Evolutionary conservation across 108 stramenopile genomes (phyloP).

Genomic region (Craspedostauros australis): DNA sequence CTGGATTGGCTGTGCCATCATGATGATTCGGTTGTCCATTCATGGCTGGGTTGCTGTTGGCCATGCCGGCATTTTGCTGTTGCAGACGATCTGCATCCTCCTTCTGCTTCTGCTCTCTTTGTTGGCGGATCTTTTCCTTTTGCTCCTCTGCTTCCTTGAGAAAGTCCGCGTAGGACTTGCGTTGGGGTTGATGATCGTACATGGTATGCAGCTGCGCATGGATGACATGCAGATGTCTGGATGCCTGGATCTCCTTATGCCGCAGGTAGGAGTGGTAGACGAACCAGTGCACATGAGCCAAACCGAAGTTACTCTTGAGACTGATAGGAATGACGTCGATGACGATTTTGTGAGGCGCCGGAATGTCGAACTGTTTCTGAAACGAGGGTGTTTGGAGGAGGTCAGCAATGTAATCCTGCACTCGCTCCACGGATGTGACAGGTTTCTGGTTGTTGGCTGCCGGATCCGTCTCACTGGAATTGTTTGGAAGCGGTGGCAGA

Average conservation of each 20-base stretch:
- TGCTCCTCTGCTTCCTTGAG: not conserved
- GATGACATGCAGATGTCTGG: conserved; percentile 16
- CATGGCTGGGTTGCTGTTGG: too few species aligned
- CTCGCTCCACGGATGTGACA: too few species aligned
- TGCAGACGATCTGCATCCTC: not conserved
- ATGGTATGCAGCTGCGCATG: not conserved
- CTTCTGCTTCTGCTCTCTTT: not conserved
- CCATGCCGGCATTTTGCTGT: not conserved
- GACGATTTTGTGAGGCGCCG: not conserved
- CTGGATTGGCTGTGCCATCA: too few species aligned
- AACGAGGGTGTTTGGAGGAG: not conserved
- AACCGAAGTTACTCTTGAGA: conserved; percentile 42
- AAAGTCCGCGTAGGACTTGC: conserved; percentile 4
- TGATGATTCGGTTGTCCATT: too few species aligned
- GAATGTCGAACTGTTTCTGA: not conserved
- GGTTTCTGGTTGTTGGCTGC: conserved; percentile 1
- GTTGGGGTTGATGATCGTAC: not conserved
- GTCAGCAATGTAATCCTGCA: not conserved
- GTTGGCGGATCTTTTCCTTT: not conserved
- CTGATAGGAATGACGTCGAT: conserved; percentile 5
- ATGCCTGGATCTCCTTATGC: conserved; percentile 20
- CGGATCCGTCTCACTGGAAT: too few species aligned
- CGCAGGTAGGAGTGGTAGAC: conserved; percentile 43
- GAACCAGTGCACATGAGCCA: conserved; percentile 37
- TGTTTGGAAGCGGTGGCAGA: too few species aligned